phyloP scores from a whole-genome alignment of 306 rosid species.

The Pyrus communis region DNA sequence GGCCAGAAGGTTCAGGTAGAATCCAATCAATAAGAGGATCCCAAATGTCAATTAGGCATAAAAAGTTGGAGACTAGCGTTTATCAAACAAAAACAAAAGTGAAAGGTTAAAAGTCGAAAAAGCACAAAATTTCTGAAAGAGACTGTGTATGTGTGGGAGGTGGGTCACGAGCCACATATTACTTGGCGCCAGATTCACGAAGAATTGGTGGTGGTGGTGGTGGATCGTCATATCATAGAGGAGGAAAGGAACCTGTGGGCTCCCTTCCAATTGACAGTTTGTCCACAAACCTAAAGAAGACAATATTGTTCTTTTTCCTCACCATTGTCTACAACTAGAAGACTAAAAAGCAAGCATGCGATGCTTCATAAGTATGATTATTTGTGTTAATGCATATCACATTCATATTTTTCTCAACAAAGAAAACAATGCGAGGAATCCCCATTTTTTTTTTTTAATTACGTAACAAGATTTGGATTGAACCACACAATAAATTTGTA shows the following conservation, averaged over 20 bases:
- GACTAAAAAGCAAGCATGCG: too few species aligned
- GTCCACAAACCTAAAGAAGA: not conserved
- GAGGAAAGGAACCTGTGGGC: not conserved
- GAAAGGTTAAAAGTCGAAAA: not conserved
- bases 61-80: not conserved
- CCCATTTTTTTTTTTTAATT: too few species aligned
- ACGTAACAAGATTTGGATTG: too few species aligned
- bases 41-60: not conserved
- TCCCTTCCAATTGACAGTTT: not conserved
- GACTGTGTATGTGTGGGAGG: not conserved
- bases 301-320: constrained; percentile 9
- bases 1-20: not conserved
- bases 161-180: constrained; percentile 12
- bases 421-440: too few species aligned
- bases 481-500: too few species aligned
- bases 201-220: not conserved
- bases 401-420: too few species aligned
- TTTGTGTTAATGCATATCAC: too few species aligned
- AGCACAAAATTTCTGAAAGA: not conserved
- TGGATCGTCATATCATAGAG: not conserved
- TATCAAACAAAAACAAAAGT: not conserved
- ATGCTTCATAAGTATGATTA: not conserved
- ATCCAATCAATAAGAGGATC: not conserved
- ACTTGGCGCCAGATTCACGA: constrained; percentile 2
- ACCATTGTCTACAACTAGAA: too few species aligned